Percentiles rank a stretch among this genome's conserved stretches.
phyloP scores from a whole-genome alignment of 2,329 filamentous ascomycete genomes.

The Juglanconis sp. region DNA sequence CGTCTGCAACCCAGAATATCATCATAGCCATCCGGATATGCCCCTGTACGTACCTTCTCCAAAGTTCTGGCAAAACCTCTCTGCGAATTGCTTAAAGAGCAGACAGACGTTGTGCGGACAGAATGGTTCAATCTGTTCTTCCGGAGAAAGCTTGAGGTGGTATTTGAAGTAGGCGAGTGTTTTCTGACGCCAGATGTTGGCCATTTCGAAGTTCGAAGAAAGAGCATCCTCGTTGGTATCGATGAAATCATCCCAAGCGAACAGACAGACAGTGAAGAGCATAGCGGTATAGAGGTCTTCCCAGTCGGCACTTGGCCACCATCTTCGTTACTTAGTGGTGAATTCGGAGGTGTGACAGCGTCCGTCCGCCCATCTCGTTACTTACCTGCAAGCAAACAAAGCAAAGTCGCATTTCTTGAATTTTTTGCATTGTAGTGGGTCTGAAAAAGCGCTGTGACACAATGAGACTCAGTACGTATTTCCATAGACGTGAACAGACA shows the following conservation, averaged over 20 bases:
- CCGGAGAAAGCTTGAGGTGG: conserved; percentile 24
- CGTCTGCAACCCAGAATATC: no score
- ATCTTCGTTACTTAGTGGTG: conserved; percentile 19
- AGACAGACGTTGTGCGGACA: conserved; percentile 17
- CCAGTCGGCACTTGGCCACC: conserved; percentile 32
- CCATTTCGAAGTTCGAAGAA: conserved; percentile 25
- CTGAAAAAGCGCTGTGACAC: conserved; percentile 26
- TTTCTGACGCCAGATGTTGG: conserved; percentile 27
- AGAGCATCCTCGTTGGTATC: conserved; percentile 31
- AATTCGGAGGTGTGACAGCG: no score
- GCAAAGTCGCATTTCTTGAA: conserved; percentile 32
- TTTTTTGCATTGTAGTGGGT: conserved; percentile 27
- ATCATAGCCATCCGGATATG: no score
- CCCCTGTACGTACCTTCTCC: conserved; percentile 10
- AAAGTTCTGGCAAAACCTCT: conserved; percentile 16
- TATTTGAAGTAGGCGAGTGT: conserved; percentile 28
- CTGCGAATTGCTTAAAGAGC: conserved; percentile 20
- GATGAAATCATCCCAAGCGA: conserved; percentile 34
- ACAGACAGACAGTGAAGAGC: conserved; percentile 31
- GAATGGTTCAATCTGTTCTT: conserved; percentile 11
- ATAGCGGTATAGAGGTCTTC: conserved; percentile 29
- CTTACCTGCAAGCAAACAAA: conserved; percentile 29
- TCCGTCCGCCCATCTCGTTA: background rate
- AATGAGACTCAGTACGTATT: background rate
- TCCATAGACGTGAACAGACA: no score